Base-by-base conservation (phyloP, 805 yeast species). In the Jamesozyma piceae region DNA sequence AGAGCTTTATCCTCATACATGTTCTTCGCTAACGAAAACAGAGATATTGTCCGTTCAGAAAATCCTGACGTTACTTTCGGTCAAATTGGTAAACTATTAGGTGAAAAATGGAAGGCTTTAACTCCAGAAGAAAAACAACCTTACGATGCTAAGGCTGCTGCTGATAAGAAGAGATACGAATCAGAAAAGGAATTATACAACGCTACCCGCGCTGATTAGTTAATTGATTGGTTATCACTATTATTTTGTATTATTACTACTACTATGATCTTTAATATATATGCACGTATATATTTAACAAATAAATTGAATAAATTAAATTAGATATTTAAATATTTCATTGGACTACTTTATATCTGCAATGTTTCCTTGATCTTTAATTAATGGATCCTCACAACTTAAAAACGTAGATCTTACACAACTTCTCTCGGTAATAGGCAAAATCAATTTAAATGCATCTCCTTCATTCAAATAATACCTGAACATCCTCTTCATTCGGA, bases 131-230 rank as follows among this genome's bases (percentile, higher is more conserved):
- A 82, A 54, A 90, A 87, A 74, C 69, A 65, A 54, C 96, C 95
- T 50, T 90, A 88, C 71, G 95, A 86, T 70, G 77, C 75, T 56
- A 83, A 86, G 74, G 97, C 97, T 52, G 90, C 79, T 52, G 81
- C 83, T 53, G 97, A 90, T 73, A 90, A 90, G 78, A 85, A 88
- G 76, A 82, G 97, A 72, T 90, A 90, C 71, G 96, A 90, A 71
- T 77, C 82, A 57, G 94, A 86, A 72, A 89, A 89, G 77, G 90
- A 90, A 54, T 88, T 79, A 62, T 85, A 84, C 63, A 74, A 74
- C 44, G 72, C 58, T 56, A 38, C 41, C 14, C 27, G 29, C 13
- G 41, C 31, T 24, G 41, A 31, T 4, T 38, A 38, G 21, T 6
- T 6, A 32, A 19, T 33, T 8, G 13, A 9, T 30, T n/a, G 6